Base-by-base conservation (phyloP, 2,329 filamentous ascomycete species). In the Cladosporium sp. region DNA sequence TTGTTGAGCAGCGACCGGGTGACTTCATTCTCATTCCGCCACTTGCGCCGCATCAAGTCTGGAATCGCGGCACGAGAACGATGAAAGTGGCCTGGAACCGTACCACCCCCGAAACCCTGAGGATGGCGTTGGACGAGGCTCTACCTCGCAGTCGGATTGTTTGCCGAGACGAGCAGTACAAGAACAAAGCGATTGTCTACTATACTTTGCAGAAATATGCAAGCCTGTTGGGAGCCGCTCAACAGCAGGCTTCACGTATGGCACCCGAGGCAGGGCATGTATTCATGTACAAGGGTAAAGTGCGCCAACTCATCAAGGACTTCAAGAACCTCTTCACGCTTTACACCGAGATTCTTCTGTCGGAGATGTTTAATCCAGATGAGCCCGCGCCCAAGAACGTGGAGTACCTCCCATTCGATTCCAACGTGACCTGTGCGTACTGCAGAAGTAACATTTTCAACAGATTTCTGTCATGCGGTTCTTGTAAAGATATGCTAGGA, bases 61-160 rank as follows among this genome's bases (percentile, higher is more conserved):
- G 95, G 95, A 99, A 99, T 75, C 88, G 94, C 59, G 95, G 95
- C 24, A 97, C 94, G 2, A 86, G 93, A 54, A 99, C 95, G 0
- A 92, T 98, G 86, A 99, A 99, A 77, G 93, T 96, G 8, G 95
- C 95, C 0, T 99, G 95, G 95, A 99, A 99, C 77, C 87, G 95
- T 30, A 97, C 92, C 0, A 97, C 93, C 0, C 90, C 91, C 2
- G 93, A 98, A 74, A 98, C 95, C 0, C 84, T 99, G 3, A 90
- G 94, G 70, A 83, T 96, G 77, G 95, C 94, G 0, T 78, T 98
- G 24, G 86, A 88, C 67, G 95, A 98, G 80, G 93, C 94, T 0
- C 83, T 99, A 2, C 93, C 93, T 0, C 92, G 93, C 72, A 92
- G 93, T 11, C 87, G 93, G 14, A 87, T 97, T 71, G 94, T 98